Evolutionary conservation across 148 eudicot species (phyloP), one percentile per base, ranked within the genome.

Genomic region (Chenopodium quinoa): DNA sequence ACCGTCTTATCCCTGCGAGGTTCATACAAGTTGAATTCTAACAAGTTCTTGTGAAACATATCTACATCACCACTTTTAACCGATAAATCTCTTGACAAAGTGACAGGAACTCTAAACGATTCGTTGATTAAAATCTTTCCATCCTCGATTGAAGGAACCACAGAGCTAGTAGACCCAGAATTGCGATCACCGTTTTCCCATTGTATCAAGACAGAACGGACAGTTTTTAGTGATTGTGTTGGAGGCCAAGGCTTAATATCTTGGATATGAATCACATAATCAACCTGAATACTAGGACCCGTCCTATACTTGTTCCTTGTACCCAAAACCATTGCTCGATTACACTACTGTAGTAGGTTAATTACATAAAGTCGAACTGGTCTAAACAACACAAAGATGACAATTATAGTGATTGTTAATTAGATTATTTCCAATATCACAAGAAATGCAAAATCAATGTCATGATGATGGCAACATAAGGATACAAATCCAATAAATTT

Each of bases 191-290:
- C 92, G 44, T 91, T 88, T 82, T 91, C 95, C 99, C 98, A 96
- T 78, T 92, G 97, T 54, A 96, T 85, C 75, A 92, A 80, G 44
- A 90, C 93, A 1, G 97, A 88, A 23, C 97, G 94, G 16, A 92
- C 86, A n/a, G 80, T 78, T 78, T 90, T 92, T 71, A 93, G 71
- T 25, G 93, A 92, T 77, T 92, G 95, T 62, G 98, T 93, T 34
- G 99, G 98, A 17, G 99, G 98, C 99, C 99, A 96, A 60, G 99
- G 99, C 83, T 94, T 96, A 60, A 96, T 91, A 81, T 93, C 99
- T 78, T 91, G 88, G 82, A 96, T 79, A 79, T 88, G 89, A 60
- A 96, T 84, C 23, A 82, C 67, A 80, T 89, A 93, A 40, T 93
- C 97, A 48, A 89, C 86, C 44, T 94, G 95, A 34, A 88, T 85